phyloP scores from a whole-genome alignment of 2,329 filamentous ascomycete species.

The Fusarium foetens region DNA sequence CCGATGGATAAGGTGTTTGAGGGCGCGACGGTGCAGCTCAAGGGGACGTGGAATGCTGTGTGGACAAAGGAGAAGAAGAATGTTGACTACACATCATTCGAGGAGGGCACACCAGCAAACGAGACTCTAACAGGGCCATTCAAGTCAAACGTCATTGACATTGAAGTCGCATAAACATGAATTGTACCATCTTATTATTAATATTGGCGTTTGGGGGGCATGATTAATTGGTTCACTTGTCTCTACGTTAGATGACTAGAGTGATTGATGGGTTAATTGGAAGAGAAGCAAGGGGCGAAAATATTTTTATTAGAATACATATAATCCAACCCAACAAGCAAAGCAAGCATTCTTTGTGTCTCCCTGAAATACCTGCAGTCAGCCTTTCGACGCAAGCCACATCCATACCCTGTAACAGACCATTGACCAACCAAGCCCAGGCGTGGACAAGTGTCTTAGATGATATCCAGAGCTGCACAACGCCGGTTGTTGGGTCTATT shows the following conservation, averaged over 20 bases:
- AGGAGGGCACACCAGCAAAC: conserved; percentile 30
- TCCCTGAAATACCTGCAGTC: background rate
- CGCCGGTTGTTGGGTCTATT: background rate
- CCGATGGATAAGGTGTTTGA: conserved; percentile 48
- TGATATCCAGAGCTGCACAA: background rate
- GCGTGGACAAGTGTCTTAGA: background rate
- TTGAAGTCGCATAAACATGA: conserved; percentile 17
- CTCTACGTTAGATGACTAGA: background rate
- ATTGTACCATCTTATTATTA: background rate
- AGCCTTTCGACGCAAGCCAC: conserved; percentile 1
- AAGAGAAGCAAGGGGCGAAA: background rate
- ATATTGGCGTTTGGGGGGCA: conserved; percentile 4
- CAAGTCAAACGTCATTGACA: conserved; percentile 33
- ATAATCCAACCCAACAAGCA: background rate
- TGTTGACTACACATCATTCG: conserved; percentile 32
- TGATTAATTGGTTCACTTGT: background rate
- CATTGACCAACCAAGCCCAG: background rate
- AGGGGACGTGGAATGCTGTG: conserved; percentile 52
- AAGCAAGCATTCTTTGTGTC: conserved; percentile 4
- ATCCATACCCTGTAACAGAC: background rate
- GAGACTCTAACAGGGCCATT: conserved; percentile 39
- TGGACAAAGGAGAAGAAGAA: conserved; percentile 43
- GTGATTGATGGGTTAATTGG: conserved; percentile 8
- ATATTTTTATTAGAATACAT: background rate
- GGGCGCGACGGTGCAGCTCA: conserved; percentile 49